Percentiles rank a stretch among this genome's conserved stretches.
Conservation (phyloP, 441 rosid species). For the Croton laevigatus region DNA sequence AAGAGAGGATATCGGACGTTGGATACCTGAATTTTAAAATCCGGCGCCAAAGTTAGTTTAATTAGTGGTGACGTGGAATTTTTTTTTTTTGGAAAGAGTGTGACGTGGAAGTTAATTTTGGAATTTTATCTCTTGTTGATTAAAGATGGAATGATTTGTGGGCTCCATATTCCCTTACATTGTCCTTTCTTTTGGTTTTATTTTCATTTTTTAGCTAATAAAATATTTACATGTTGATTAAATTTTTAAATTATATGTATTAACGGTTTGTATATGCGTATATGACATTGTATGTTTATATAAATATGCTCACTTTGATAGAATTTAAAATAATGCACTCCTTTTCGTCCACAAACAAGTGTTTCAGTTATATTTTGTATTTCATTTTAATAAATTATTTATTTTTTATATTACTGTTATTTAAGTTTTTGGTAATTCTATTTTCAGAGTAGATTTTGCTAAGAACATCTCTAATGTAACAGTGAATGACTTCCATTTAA, state of each 20-base stretch:
- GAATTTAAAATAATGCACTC: too few species aligned
- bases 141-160: slow-evolving; percentile 35
- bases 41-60: slow-evolving; percentile 36
- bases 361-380: too few species aligned
- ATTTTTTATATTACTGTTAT: too few species aligned
- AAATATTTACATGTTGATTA: not conserved
- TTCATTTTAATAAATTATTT: too few species aligned
- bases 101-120: slow-evolving; percentile 36
- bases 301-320: too few species aligned
- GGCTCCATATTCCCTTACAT: slow-evolving; percentile 27
- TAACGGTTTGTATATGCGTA: too few species aligned
- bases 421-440: too few species aligned
- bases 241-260: not conserved
- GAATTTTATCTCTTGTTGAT: slow-evolving; percentile 30
- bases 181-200: slow-evolving; percentile 40
- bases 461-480: too few species aligned
- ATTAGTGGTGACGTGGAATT: slow-evolving; percentile 30
- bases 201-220: not conserved
- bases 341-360: too few species aligned
- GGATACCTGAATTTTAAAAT: slow-evolving; percentile 26
- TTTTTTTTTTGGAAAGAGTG: slow-evolving; percentile 13
- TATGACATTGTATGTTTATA: too few species aligned
- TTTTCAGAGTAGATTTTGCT: too few species aligned
- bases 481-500: too few species aligned
- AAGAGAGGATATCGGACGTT: slow-evolving; percentile 35